phyloP scores from a whole-genome alignment of 331 rosid genomes.

The Rosa hybrid region DNA sequence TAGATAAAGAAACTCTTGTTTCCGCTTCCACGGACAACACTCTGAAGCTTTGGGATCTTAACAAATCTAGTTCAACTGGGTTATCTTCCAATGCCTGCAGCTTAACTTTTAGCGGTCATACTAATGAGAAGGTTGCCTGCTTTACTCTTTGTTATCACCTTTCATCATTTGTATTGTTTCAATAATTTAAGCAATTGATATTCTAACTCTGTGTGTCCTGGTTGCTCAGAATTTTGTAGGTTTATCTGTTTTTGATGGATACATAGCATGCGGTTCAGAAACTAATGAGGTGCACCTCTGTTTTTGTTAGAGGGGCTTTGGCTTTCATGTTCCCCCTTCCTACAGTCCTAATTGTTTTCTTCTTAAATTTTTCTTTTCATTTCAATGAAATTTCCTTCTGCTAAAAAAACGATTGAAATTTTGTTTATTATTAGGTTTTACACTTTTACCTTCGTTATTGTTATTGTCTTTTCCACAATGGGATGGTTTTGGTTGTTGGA shows the following conservation, averaged over 20 bases:
- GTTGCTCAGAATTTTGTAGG: constrained; percentile 73
- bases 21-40: constrained; percentile 80
- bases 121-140: constrained; percentile 59
- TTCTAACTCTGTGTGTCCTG: constrained; percentile 33
- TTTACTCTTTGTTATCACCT: neutral
- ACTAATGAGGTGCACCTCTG: constrained; percentile 63
- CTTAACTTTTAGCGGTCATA: constrained; percentile 62
- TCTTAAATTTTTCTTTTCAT: neutral
- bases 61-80: constrained; percentile 49
- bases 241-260: constrained; percentile 63
- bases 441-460: neutral
- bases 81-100: constrained; percentile 49
- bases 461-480: neutral
- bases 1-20: constrained; percentile 61
- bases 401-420: neutral
- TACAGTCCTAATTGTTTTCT: neutral
- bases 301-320: neutral
- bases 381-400: neutral
- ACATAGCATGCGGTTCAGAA: constrained; percentile 76
- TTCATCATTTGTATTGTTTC: neutral
- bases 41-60: constrained; percentile 75
- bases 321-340: neutral
- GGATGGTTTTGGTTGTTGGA: constrained; percentile 1
- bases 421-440: constrained; percentile 1
- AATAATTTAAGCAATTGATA: neutral